These are phyloP conservation scores for Geranium rotundifolium DNA, from an alignment of 345 rosid genomes.

Conservation along the genomic window DNA sequence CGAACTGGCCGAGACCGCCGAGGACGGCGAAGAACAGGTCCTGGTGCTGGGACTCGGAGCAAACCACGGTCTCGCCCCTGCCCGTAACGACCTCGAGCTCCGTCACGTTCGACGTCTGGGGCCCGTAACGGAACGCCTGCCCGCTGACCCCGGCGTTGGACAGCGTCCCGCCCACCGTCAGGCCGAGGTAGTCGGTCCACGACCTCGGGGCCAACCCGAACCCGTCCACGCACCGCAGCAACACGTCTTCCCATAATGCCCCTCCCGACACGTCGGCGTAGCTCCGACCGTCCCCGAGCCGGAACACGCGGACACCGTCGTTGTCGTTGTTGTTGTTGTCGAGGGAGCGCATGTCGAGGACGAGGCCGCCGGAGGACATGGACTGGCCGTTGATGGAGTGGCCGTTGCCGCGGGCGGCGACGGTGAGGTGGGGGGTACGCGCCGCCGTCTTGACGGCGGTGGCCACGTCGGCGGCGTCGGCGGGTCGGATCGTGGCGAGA, in stretches of 20 bases:
- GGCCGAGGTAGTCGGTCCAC: conserved; percentile 78
- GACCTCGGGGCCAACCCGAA: conserved; percentile 69
- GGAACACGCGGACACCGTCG: conserved; percentile 25
- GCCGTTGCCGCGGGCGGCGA: conserved; percentile 93
- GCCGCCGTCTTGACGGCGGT: conserved; percentile 38
- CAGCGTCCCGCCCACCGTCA: conserved; percentile 89
- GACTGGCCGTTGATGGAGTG: conserved; percentile 98
- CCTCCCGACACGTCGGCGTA: conserved; percentile 74
- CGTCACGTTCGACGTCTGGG: conserved; percentile 72
- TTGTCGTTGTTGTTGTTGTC: conserved; percentile 28
- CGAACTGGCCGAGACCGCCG: conserved; percentile 93
- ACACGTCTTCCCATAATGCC: conserved; percentile 84
- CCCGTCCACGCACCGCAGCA: conserved; percentile 42
- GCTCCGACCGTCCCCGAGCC: conserved; percentile 12
- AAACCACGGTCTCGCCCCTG: conserved; percentile 46
- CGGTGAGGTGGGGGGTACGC: conserved; percentile 50
- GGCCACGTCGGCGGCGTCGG: conserved; percentile 56
- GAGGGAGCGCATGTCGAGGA: conserved; percentile 65
- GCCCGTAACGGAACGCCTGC: conserved; percentile 86
- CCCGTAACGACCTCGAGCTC: conserved; percentile 90
- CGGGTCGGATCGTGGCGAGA: conserved; percentile 49
- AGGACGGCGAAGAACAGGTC: conserved; percentile 65
- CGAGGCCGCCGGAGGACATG: conserved; percentile 72
- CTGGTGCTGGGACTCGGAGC: conserved; percentile 42
- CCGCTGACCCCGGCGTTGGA: conserved; percentile 97